Evolutionary conservation across 1,284 basidiomycete genomes (phyloP).

Genomic region (Ceratobasidium sp.): DNA sequence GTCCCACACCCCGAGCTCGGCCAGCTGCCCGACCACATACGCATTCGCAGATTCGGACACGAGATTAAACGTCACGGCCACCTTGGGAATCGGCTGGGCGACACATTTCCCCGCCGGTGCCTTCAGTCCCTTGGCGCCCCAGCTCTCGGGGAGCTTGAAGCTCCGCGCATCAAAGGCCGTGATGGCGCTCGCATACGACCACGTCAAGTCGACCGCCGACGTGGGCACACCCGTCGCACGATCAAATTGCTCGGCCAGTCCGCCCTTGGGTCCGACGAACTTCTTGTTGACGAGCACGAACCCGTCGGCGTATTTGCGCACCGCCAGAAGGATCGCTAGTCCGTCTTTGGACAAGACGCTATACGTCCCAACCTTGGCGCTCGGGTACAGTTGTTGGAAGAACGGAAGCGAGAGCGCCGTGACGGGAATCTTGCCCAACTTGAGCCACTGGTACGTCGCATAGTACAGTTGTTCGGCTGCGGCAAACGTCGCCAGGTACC

Average conservation of each 20-base stretch:
- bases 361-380: constrained; percentile 58
- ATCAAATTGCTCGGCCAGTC: constrained; percentile 63
- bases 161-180: constrained; percentile 60
- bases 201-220: constrained; percentile 66
- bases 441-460: constrained; percentile 64
- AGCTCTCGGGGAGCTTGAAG: constrained; percentile 1
- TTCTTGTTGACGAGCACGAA: constrained; percentile 62
- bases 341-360: constrained; percentile 7
- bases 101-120: constrained; percentile 59
- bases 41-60: constrained; percentile 54
- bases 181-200: constrained; percentile 67
- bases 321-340: constrained; percentile 48
- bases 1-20: constrained; percentile 66
- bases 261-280: constrained; percentile 62
- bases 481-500: constrained; percentile 70
- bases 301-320: constrained; percentile 63
- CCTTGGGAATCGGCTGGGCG: constrained; percentile 51
- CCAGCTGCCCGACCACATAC: constrained; percentile 68
- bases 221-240: constrained; percentile 56
- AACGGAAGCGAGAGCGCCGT: constrained; percentile 66
- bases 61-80: constrained; percentile 13
- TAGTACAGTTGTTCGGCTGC: constrained; percentile 74
- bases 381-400: constrained; percentile 62
- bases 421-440: constrained; percentile 57
- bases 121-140: constrained; percentile 30